Evolutionary conservation across 768 basidiomycete species (phyloP).

Genomic region (Hypsizygus marmoreus): DNA sequence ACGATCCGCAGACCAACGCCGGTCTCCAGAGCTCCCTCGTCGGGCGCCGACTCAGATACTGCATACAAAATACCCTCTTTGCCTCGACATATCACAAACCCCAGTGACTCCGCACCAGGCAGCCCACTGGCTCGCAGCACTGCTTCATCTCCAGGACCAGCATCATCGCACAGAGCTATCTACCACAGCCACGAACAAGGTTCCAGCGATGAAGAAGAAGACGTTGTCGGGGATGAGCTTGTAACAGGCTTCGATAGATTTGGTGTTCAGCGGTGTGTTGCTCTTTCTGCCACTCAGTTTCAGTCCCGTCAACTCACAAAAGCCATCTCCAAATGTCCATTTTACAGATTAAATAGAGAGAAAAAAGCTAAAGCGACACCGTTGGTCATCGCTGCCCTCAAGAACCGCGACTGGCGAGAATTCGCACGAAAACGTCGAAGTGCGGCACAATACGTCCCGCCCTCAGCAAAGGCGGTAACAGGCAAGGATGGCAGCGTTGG

Average conservation of each 20-base stretch:
- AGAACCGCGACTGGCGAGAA: conserved; percentile 92
- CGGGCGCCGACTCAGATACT: conserved; percentile 62
- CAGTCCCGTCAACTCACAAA: conserved; percentile 77
- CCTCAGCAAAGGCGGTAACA: conserved; percentile 52
- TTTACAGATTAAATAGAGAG: conserved; percentile 45
- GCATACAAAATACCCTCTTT: conserved; percentile 60
- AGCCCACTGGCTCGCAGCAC: conserved; percentile 58
- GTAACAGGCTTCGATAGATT: conserved; percentile 73
- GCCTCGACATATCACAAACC: conserved; percentile 53
- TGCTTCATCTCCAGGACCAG: conserved; percentile 45
- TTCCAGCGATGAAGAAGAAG: conserved; percentile 68
- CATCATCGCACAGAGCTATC: conserved; percentile 15
- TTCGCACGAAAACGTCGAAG: conserved; percentile 66
- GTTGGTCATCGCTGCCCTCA: conserved; percentile 81
- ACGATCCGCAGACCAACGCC: conserved; percentile 82
- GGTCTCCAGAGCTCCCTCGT: conserved; percentile 59
- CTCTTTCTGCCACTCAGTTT: conserved; percentile 15
- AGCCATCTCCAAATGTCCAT: conserved; percentile 35
- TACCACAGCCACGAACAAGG: conserved; percentile 35
- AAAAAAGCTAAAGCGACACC: conserved; percentile 55
- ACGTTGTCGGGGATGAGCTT: conserved; percentile 63
- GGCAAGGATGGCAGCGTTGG: conserved; percentile 76
- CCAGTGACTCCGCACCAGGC: conserved; percentile 43
- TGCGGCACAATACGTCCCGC: conserved; percentile 63
- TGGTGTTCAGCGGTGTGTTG: conserved; percentile 85